Percentiles rank a stretch among this genome's conserved stretches.
Evolutionary conservation across 352 stramenopile genomes (phyloP).

Genomic region (Blastocystis sp.): DNA sequence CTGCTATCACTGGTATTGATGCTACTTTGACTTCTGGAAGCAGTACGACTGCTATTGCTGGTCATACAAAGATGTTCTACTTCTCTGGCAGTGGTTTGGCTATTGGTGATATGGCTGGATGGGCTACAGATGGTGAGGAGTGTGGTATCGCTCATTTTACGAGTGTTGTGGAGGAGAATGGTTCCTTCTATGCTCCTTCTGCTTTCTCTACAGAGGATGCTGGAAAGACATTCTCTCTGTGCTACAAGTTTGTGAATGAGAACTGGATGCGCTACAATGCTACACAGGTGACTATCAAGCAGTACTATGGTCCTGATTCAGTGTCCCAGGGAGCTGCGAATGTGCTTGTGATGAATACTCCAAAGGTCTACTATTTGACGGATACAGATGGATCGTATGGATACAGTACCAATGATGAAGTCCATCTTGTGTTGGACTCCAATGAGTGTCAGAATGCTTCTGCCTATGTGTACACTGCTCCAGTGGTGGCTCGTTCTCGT

Average conservation of each 20-base stretch:
- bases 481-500: not conserved
- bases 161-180: not conserved
- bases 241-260: conserved; percentile 46
- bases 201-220: not conserved
- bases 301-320: not conserved
- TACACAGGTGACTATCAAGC: conserved; percentile 40
- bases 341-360: not conserved
- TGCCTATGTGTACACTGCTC: conserved; percentile 3
- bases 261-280: conserved; percentile 29
- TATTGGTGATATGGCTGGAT: conserved; percentile 4
- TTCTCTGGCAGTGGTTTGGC: conserved; percentile 6
- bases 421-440: conserved; percentile 1
- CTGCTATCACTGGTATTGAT: conserved; percentile 31
- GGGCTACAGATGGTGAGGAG: not conserved
- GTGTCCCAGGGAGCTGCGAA: not conserved
- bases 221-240: conserved; percentile 21
- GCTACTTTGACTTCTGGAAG: conserved; percentile 3
- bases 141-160: not conserved
- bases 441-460: not conserved
- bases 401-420: conserved; percentile 13
- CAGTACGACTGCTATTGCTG: not conserved
- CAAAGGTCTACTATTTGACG: conserved; percentile 48
- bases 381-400: not conserved
- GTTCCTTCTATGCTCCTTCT: not conserved
- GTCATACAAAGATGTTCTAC: conserved; percentile 31